Conservation (phyloP, 2,329 filamentous ascomycete genomes). For the Microascus cirrosus region DNA sequence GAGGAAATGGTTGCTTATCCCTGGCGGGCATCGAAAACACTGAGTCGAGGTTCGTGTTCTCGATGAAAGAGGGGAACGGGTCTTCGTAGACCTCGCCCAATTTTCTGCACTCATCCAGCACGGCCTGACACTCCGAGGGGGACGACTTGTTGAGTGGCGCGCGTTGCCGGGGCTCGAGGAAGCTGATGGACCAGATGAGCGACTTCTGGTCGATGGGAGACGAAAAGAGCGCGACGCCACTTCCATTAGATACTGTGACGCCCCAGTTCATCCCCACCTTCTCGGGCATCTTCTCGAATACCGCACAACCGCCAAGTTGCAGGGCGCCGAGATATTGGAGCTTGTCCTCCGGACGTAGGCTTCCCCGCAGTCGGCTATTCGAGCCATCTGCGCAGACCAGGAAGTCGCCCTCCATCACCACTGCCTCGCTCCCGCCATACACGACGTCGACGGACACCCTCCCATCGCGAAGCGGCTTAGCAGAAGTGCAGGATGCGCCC, state of each 20-base stretch:
- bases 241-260: conserved; percentile 20
- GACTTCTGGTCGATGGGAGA: conserved; percentile 28
- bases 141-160: conserved; percentile 7
- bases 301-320: conserved; percentile 23
- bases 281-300: conserved; percentile 21
- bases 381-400: conserved; percentile 34
- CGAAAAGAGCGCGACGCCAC: conserved; percentile 29
- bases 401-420: conserved; percentile 21
- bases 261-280: conserved; percentile 27
- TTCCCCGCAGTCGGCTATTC: conserved; percentile 25
- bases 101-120: conserved; percentile 19
- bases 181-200: conserved; percentile 30
- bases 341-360: conserved; percentile 24
- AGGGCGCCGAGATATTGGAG: conserved; percentile 27
- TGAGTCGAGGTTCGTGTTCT: conserved; percentile 23
- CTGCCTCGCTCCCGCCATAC: not conserved
- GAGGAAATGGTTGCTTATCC: conserved; percentile 31
- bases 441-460: not conserved
- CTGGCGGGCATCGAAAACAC: conserved; percentile 26
- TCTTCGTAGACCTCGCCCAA: conserved; percentile 23
- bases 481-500: not conserved
- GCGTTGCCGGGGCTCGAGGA: conserved; percentile 12
- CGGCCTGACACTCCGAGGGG: conserved; percentile 12
- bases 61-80: conserved; percentile 26
- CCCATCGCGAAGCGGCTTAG: not conserved